phyloP scores from a whole-genome alignment of 768 basidiomycete species.

The Calocybe gangraenosa region DNA sequence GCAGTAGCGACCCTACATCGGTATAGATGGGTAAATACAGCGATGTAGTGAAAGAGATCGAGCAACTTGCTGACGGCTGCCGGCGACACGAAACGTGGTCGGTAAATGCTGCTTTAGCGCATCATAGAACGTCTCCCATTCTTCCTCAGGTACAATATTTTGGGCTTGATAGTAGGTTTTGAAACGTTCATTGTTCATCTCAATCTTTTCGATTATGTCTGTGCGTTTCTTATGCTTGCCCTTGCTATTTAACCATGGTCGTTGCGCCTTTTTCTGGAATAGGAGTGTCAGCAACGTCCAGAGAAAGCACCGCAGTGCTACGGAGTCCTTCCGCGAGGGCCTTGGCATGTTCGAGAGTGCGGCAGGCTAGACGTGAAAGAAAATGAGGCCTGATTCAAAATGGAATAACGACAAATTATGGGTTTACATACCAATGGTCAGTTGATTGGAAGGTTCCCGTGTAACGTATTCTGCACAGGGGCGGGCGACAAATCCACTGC shows the following conservation, averaged over 20 bases:
- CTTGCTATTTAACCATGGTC: background rate
- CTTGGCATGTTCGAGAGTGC: conserved; percentile 76
- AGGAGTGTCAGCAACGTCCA: conserved; percentile 68
- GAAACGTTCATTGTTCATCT: conserved; percentile 72
- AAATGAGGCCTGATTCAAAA: background rate
- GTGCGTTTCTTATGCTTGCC: conserved; percentile 34
- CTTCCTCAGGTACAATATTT: conserved; percentile 66
- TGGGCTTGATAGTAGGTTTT: conserved; percentile 72
- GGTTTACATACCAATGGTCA: conserved; percentile 70
- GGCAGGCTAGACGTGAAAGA: conserved; percentile 57
- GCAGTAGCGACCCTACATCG: conserved; percentile 55
- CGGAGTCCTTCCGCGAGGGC: conserved; percentile 65
- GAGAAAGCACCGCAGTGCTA: conserved; percentile 66
- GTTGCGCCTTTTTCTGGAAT: conserved; percentile 2
- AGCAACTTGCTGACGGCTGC: conserved; percentile 69
- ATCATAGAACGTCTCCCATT: conserved; percentile 75
- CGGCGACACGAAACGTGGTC: conserved; percentile 91
- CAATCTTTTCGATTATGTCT: conserved; percentile 50
- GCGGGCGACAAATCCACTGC: conserved; percentile 91
- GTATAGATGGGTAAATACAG: conserved; percentile 6
- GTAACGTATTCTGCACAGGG: conserved; percentile 96
- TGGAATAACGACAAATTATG: background rate
- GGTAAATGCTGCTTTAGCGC: conserved; percentile 71
- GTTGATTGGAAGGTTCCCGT: conserved; percentile 71
- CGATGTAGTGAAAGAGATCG: background rate